Percentiles rank a stretch among this genome's conserved stretches.
These are phyloP conservation scores for Clitoria ternatea DNA, from an alignment of 306 rosid species.

Conservation along the genomic window DNA sequence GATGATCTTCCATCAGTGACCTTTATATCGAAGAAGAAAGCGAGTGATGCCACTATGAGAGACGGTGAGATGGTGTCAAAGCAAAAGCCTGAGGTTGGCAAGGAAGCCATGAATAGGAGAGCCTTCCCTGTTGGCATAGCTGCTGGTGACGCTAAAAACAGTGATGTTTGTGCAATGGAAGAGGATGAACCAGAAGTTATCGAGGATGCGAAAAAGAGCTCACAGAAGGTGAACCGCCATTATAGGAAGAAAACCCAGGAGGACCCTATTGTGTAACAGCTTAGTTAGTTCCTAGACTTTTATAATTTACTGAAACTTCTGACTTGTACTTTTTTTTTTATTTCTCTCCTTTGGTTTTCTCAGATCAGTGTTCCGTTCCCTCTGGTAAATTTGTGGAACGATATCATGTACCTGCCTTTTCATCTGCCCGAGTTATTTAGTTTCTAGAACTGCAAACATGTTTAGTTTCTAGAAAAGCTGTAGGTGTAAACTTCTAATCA, in stretches of 20 bases:
- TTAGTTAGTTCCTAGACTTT: neutral
- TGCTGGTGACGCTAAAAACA: constrained; percentile 40
- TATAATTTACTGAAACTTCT: neutral
- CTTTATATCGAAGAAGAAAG: constrained; percentile 79
- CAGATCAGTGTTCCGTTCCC: neutral
- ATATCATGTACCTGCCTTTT: constrained; percentile 7
- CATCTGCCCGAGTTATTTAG: neutral
- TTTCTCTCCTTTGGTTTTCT: neutral
- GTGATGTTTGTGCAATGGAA: constrained; percentile 79
- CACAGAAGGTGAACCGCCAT: constrained; percentile 51
- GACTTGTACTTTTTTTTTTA: neutral
- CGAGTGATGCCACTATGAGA: constrained; percentile 49
- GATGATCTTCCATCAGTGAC: constrained; percentile 56
- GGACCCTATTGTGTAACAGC: constrained; percentile 21
- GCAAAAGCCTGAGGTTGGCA: constrained; percentile 37
- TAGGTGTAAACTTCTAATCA: constrained; percentile 11
- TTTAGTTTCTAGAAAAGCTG: neutral
- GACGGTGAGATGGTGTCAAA: constrained; percentile 40
- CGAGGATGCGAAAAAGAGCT: constrained; percentile 34
- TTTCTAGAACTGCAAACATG: neutral
- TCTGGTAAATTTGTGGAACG: constrained; percentile 10
- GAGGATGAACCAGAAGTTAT: constrained; percentile 62
- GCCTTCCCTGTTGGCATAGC: constrained; percentile 45
- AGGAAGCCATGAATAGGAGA: constrained; percentile 35
- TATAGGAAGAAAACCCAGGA: constrained; percentile 57